Conservation (phyloP, 805 yeast genomes). For the Candida koratica region DNA sequence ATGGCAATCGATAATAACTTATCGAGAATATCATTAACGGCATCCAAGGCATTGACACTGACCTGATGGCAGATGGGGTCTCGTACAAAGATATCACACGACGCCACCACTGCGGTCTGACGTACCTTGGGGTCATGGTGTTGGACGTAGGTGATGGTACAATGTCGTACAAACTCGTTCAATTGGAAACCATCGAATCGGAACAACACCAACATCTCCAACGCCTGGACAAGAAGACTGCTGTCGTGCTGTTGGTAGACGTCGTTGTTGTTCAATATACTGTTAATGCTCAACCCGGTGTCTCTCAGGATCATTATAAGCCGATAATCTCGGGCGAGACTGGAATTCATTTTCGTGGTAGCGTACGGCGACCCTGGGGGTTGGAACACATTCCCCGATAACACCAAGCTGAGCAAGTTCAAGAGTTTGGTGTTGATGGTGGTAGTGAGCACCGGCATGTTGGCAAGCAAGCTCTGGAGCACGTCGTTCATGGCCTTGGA, state of each 20-base stretch:
- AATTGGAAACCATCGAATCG: slow-evolving; percentile 71
- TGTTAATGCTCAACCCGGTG: slow-evolving; percentile 45
- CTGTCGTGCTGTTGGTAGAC: slow-evolving; percentile 36
- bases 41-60: slow-evolving; percentile 72
- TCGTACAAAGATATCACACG: slow-evolving; percentile 67
- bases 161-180: slow-evolving; percentile 82
- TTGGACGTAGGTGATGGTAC: slow-evolving; percentile 79
- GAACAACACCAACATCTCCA: slow-evolving; percentile 71
- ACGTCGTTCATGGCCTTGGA: slow-evolving; percentile 81
- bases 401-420: slow-evolving; percentile 64
- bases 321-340: slow-evolving; percentile 74
- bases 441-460: slow-evolving; percentile 77
- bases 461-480: slow-evolving; percentile 57
- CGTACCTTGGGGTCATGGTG: slow-evolving; percentile 77
- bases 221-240: slow-evolving; percentile 65
- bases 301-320: slow-evolving; percentile 69
- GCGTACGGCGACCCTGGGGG: slow-evolving; percentile 85
- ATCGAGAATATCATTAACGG: slow-evolving; percentile 81
- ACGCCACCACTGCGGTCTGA: slow-evolving; percentile 77
- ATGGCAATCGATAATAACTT: slow-evolving; percentile 77
- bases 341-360: slow-evolving; percentile 51
- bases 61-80: slow-evolving; percentile 85
- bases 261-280: slow-evolving; percentile 27
- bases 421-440: slow-evolving; percentile 68
- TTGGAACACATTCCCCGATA: slow-evolving; percentile 76